A percentile compares a stretch with the other conserved stretches of the same genome.
Conservation (phyloP, 805 yeast species). For the Candida chilensis region DNA sequence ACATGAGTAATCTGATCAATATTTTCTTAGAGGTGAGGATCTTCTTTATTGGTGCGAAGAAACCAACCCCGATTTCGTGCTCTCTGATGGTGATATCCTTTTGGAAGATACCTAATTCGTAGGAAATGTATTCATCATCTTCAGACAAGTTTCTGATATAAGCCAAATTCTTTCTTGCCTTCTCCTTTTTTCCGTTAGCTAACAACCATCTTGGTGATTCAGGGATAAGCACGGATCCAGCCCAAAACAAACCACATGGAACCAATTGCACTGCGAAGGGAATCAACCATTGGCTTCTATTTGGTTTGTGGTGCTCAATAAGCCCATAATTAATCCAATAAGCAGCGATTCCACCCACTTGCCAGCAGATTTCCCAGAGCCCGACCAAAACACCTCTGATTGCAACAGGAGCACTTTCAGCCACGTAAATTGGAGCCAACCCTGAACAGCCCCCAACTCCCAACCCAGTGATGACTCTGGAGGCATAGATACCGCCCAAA, state of each 20-base stretch:
- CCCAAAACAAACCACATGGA: constrained; percentile 32
- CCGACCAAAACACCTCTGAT: constrained; percentile 37
- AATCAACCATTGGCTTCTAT: constrained; percentile 32
- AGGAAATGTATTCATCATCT: constrained; percentile 26
- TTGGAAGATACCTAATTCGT: constrained; percentile 22
- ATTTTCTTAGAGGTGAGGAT: constrained; percentile 17
- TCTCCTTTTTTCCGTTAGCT: constrained; percentile 18
- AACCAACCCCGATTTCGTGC: constrained; percentile 21
- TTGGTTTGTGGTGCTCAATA: constrained; percentile 16
- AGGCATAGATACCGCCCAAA: constrained; percentile 39
- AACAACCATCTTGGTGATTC: constrained; percentile 39
- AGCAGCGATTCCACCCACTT: constrained; percentile 36
- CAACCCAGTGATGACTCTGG: constrained; percentile 41
- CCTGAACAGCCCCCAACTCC: constrained; percentile 45
- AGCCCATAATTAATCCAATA: constrained; percentile 44
- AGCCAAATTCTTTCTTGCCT: constrained; percentile 21
- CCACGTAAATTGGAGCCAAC: constrained; percentile 37
- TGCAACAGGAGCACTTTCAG: constrained; percentile 34
- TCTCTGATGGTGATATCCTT: constrained; percentile 14
- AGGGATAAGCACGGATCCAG: constrained; percentile 25
- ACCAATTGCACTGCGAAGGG: constrained; percentile 37
- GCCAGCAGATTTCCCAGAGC: constrained; percentile 40
- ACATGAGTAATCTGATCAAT: constrained; percentile 22
- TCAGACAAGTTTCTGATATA: constrained; percentile 25
- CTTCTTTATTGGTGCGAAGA: constrained; percentile 27